These are phyloP conservation scores for Colletotrichum magnum DNA, from an alignment of 2,329 filamentous ascomycete species.

Conservation along the genomic window DNA sequence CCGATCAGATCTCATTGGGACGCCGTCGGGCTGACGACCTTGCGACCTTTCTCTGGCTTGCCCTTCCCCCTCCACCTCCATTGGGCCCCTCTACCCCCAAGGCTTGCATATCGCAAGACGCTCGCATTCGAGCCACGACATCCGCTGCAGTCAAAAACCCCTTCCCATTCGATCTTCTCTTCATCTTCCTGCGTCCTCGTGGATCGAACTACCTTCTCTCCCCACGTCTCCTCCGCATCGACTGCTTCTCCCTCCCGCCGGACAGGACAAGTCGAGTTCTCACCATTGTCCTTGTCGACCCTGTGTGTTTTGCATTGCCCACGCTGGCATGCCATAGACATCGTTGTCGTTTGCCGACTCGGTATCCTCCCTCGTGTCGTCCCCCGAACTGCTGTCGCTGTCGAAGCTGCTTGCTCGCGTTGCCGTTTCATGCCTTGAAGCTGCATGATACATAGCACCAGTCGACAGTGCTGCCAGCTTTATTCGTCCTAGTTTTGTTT, in stretches of 20 bases:
- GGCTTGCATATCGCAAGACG: conserved; percentile 45
- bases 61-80: conserved; percentile 20
- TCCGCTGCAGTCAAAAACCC: conserved; percentile 50
- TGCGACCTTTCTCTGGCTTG: conserved; percentile 25
- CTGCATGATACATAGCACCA: conserved; percentile 43
- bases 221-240: conserved; percentile 33
- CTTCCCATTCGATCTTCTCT: conserved; percentile 38
- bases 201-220: conserved; percentile 39
- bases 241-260: conserved; percentile 28
- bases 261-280: conserved; percentile 21
- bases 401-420: conserved; percentile 28
- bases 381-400: conserved; percentile 5
- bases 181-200: conserved; percentile 37
- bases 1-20: conserved; percentile 35
- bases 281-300: background rate
- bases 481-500: conserved; percentile 38
- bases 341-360: conserved; percentile 20
- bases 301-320: conserved; percentile 9
- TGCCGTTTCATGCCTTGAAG: conserved; percentile 41
- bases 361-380: conserved; percentile 14
- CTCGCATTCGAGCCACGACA: conserved; percentile 60
- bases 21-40: conserved; percentile 33
- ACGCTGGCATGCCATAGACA: conserved; percentile 10
- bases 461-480: conserved; percentile 30
- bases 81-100: conserved; percentile 40